These are phyloP conservation scores for Rhizopus arrhizus DNA, from an alignment of 371 early-diverging fungal species.

Conservation along the genomic window DNA sequence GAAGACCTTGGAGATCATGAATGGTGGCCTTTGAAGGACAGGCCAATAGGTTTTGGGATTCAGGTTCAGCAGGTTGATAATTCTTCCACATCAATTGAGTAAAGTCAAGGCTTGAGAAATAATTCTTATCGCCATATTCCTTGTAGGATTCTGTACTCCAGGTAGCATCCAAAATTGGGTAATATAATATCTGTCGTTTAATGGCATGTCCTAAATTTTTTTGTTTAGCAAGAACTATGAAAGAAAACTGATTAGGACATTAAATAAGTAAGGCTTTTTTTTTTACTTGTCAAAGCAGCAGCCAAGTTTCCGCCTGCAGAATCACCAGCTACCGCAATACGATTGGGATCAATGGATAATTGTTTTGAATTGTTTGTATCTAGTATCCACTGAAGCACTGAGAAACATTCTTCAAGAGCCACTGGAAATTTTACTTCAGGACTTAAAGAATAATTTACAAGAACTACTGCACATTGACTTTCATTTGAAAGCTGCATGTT, in stretches of 20 bases:
- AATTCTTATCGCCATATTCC: conserved; percentile 13
- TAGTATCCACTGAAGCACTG: conserved; percentile 17
- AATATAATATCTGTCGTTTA: conserved; percentile 16
- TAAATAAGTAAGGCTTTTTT: background rate
- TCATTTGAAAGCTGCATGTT: background rate
- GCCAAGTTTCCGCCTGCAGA: conserved; percentile 32
- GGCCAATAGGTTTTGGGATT: conserved; percentile 11
- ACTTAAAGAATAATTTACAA: conserved; percentile 30
- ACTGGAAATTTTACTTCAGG: conserved; percentile 36
- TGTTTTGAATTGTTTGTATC: conserved; percentile 6
- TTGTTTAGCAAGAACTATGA: conserved; percentile 23
- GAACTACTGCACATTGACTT: conserved; percentile 23
- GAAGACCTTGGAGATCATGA: conserved; percentile 14
- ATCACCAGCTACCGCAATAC: conserved; percentile 30
- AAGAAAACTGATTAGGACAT: background rate
- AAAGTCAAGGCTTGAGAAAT: background rate
- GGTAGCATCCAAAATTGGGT: conserved; percentile 16
- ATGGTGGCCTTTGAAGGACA: conserved; percentile 13
- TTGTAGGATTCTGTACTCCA: conserved; percentile 17
- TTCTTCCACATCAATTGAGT: conserved; percentile 7
- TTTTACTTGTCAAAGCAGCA: conserved; percentile 16
- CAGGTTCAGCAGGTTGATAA: conserved; percentile 17
- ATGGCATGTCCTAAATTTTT: conserved; percentile 7
- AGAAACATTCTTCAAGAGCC: conserved; percentile 34
- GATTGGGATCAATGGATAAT: conserved; percentile 19